Evolutionary conservation across 306 rosid species (phyloP).

Genomic region (Arachis stenosperma): DNA sequence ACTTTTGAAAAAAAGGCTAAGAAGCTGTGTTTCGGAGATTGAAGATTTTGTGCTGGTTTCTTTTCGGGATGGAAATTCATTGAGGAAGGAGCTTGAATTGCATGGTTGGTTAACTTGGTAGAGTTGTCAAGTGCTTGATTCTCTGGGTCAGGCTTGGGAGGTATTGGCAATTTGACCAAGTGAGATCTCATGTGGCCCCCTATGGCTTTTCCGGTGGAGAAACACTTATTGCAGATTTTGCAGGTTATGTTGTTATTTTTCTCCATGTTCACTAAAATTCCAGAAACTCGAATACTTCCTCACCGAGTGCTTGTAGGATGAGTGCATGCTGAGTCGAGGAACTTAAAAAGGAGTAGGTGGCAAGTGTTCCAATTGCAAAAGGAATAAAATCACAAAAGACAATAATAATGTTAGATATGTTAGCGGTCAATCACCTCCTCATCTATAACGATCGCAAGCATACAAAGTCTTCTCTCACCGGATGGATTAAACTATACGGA

Average conservation of each 20-base stretch:
- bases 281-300: not conserved
- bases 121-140: constrained; percentile 23
- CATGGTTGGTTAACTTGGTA: not conserved
- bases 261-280: constrained; percentile 48
- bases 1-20: not conserved
- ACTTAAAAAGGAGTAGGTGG: constrained; percentile 40
- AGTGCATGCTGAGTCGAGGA: constrained; percentile 14
- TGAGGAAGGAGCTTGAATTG: constrained; percentile 15
- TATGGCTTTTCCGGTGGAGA: constrained; percentile 60
- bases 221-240: constrained; percentile 56
- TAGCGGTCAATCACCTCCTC: not conserved
- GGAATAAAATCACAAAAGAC: constrained; percentile 43
- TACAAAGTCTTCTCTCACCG: too few species aligned
- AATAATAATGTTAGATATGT: constrained; percentile 32
- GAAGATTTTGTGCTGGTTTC: constrained; percentile 13
- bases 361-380: constrained; percentile 44
- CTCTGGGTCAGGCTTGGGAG: constrained; percentile 33
- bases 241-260: constrained; percentile 38
- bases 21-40: constrained; percentile 24
- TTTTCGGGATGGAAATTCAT: not conserved
- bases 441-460: too few species aligned
- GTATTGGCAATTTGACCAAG: constrained; percentile 47
- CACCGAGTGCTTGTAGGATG: constrained; percentile 11
- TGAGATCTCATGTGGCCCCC: constrained; percentile 90
- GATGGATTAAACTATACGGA: too few species aligned